Conservation (phyloP, 768 basidiomycete genomes). For the Lactarius evosmus region DNA sequence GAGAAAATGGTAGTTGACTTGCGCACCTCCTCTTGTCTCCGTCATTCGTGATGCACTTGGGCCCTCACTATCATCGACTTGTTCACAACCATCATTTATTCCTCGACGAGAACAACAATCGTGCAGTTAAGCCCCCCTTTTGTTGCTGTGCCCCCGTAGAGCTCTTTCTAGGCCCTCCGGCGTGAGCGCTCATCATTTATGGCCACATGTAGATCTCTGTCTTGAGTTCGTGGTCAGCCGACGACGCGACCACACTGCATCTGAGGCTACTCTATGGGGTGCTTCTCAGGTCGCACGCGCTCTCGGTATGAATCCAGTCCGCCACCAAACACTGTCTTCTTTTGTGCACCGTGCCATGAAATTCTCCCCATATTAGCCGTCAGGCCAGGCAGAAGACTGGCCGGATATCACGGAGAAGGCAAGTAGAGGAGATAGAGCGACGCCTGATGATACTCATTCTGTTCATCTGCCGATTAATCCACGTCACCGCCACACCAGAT, state of each 20-base stretch:
- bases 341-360: background rate
- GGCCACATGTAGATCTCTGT: background rate
- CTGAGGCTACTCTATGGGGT: background rate
- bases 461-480: background rate
- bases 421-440: background rate
- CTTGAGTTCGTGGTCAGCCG: background rate
- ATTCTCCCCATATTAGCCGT: background rate
- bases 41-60: background rate
- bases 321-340: background rate
- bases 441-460: background rate
- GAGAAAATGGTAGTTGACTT: background rate
- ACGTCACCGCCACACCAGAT: conserved; percentile 1
- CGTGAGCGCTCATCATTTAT: background rate
- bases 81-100: background rate
- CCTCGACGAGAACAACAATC: too few relatives aligned
- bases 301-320: background rate
- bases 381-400: background rate
- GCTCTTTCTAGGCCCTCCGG: background rate
- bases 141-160: background rate
- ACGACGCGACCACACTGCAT: background rate
- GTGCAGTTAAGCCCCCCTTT: background rate
- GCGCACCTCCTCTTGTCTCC: background rate
- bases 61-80: background rate
- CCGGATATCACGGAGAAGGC: background rate
- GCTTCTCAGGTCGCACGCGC: background rate